Conservation (phyloP, 2,329 filamentous ascomycete genomes). For the Aspergillus brunneoviolaceus region DNA sequence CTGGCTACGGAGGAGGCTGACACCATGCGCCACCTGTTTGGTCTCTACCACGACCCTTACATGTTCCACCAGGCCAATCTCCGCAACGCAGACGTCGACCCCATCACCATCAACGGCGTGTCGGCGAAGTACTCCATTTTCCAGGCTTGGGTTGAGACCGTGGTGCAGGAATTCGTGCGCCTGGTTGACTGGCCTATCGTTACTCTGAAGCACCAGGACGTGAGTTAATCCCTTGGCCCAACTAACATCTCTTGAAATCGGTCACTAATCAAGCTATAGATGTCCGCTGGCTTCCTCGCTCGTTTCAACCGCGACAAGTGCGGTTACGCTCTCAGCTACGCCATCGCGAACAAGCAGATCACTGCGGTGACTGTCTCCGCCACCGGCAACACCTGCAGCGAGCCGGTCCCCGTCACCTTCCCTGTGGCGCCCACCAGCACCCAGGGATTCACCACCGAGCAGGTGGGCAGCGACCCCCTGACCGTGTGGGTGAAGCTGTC, state of each 20-base stretch:
- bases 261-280: slow-evolving; percentile 22
- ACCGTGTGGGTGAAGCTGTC: slow-evolving; percentile 52
- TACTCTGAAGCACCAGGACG: slow-evolving; percentile 58
- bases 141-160: slow-evolving; percentile 57
- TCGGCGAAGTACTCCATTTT: slow-evolving; percentile 52
- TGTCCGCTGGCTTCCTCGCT: slow-evolving; percentile 52
- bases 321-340: slow-evolving; percentile 50
- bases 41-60: slow-evolving; percentile 56
- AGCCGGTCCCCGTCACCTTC: slow-evolving; percentile 56
- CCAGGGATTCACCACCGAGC: slow-evolving; percentile 49
- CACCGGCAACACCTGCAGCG: slow-evolving; percentile 51
- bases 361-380: slow-evolving; percentile 53
- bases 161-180: slow-evolving; percentile 55
- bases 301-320: slow-evolving; percentile 57
- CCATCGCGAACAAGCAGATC: slow-evolving; percentile 47
- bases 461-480: slow-evolving; percentile 55
- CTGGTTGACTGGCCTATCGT: slow-evolving; percentile 56
- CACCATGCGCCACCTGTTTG: slow-evolving; percentile 58
- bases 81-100: slow-evolving; percentile 50
- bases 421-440: slow-evolving; percentile 46
- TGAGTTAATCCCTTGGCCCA: slow-evolving; percentile 22
- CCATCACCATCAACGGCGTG: slow-evolving; percentile 51
- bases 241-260: neutral
- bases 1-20: slow-evolving; percentile 52
- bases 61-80: slow-evolving; percentile 68